phyloP scores from a whole-genome alignment of 2,329 filamentous ascomycete genomes.

The Ascochyta clinopodiicola region DNA sequence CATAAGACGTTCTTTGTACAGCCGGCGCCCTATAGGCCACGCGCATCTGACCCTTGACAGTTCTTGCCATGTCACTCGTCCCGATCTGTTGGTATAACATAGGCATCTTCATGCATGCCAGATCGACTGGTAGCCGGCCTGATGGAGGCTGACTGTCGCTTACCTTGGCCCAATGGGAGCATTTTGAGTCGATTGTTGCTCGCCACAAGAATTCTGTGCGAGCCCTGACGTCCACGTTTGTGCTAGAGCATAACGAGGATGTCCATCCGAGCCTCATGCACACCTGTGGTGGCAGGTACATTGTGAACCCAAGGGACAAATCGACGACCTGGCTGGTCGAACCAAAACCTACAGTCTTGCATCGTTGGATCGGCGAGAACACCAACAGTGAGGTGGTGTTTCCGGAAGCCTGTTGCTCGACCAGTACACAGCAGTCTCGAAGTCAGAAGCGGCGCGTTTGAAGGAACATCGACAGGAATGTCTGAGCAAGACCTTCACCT shows the following conservation, averaged over 20 bases:
- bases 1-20: background rate
- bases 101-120: background rate
- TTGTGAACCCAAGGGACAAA: background rate
- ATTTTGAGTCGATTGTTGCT: background rate
- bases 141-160: background rate
- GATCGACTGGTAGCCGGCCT: constrained; percentile 1
- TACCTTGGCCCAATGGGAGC: background rate
- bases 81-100: background rate
- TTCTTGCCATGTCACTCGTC: background rate
- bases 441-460: background rate
- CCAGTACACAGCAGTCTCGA: background rate
- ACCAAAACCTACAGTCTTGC: background rate
- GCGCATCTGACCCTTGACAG: background rate
- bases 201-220: background rate
- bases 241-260: background rate
- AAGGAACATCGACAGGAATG: background rate
- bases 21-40: background rate
- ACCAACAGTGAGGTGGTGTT: background rate
- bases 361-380: background rate
- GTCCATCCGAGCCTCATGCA: background rate
- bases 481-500: background rate
- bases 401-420: background rate
- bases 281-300: background rate
- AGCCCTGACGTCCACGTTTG: background rate
- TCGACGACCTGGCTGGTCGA: too few relatives aligned